Conservation (phyloP, 768 basidiomycete species). For the Cystobasidiopsis lactophilus region DNA sequence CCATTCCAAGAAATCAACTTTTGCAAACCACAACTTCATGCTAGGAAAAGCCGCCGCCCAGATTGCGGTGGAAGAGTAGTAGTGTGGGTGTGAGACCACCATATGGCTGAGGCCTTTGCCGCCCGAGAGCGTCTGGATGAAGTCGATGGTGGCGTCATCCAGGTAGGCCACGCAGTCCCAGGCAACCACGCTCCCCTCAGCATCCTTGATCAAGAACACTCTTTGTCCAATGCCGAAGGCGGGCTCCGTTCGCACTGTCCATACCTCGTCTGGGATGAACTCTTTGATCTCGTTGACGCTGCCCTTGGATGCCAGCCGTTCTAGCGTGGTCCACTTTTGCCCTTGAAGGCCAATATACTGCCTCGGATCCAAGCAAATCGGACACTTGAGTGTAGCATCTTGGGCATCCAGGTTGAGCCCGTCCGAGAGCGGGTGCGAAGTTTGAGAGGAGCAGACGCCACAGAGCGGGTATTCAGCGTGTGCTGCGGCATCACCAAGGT, state of each 20-base stretch:
- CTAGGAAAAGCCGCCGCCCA: constrained; percentile 6
- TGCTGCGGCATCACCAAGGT: background rate
- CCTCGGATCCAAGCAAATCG: constrained; percentile 5
- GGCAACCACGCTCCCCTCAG: background rate
- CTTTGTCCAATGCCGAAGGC: constrained; percentile 8
- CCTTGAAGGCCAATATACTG: constrained; percentile 8
- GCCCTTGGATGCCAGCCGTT: background rate
- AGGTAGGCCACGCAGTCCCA: constrained; percentile 10
- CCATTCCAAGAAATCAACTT: constrained; percentile 5
- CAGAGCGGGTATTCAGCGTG: constrained; percentile 2
- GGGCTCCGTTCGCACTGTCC: constrained; percentile 5
- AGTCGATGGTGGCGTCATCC: constrained; percentile 6
- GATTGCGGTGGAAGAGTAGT: constrained; percentile 2
- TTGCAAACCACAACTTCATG: constrained; percentile 2
- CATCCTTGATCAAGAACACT: constrained; percentile 9
- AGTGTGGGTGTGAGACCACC: constrained; percentile 6
- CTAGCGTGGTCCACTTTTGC: constrained; percentile 10
- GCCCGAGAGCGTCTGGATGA: constrained; percentile 7
- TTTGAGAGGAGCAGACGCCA: constrained; percentile 4
- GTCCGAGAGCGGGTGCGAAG: background rate
- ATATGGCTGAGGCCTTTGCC: constrained; percentile 5
- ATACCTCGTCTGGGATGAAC: constrained; percentile 3
- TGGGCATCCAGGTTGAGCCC: background rate
- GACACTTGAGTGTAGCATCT: constrained; percentile 6
- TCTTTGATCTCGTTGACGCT: constrained; percentile 5